Conservation (phyloP, 2,329 filamentous ascomycete genomes). For the Pseudopyricularia cyperi region DNA sequence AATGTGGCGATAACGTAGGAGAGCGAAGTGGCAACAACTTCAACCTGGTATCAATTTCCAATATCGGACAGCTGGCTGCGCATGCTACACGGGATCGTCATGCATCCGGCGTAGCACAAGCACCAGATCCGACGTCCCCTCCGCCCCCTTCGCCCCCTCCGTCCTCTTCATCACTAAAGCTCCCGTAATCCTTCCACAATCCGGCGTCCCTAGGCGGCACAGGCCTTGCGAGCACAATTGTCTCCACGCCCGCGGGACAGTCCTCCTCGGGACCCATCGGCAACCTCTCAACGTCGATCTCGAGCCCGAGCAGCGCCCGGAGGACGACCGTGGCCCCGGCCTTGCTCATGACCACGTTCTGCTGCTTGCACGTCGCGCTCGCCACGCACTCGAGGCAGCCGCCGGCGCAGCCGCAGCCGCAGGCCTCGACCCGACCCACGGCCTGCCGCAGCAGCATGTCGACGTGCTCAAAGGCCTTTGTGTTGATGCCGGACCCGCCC, state of each 20-base stretch:
- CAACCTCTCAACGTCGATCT: conserved; percentile 72
- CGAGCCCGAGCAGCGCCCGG: conserved; percentile 57
- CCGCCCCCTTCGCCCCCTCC: conserved; percentile 12
- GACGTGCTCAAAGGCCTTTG: conserved; percentile 88
- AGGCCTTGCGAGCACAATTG: conserved; percentile 60
- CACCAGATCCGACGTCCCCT: neutral
- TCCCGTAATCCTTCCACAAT: conserved; percentile 10
- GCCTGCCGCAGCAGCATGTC: conserved; percentile 68
- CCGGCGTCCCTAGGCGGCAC: conserved; percentile 31
- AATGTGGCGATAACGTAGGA: no score
- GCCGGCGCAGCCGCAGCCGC: conserved; percentile 48
- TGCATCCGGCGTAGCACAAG: no score
- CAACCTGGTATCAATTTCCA: neutral
- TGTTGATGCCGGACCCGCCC: conserved; percentile 71
- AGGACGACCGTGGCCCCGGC: conserved; percentile 74
- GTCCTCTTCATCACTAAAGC: conserved; percentile 9
- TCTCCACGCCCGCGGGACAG: conserved; percentile 64
- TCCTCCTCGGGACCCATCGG: conserved; percentile 72
- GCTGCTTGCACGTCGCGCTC: conserved; percentile 70
- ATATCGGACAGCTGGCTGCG: no score
- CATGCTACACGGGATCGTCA: no score
- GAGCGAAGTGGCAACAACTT: no score
- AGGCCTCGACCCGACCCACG: conserved; percentile 61
- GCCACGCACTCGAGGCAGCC: conserved; percentile 89
- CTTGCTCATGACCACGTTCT: conserved; percentile 89